Evolutionary conservation across 2,329 filamentous ascomycete species (phyloP).

Genomic region (Fusarium pilosicola): DNA sequence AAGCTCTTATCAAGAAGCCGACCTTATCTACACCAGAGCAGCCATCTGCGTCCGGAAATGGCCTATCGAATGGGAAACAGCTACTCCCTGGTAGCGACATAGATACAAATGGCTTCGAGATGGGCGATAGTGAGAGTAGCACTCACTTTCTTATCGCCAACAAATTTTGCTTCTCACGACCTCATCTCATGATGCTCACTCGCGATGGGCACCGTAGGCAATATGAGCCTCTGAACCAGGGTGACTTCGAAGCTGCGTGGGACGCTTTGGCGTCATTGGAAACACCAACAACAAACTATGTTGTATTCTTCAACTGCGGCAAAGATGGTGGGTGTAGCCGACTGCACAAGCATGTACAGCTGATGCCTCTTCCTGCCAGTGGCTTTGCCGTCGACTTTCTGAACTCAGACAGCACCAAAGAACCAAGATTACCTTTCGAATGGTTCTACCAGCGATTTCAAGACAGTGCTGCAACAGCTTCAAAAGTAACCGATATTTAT

Average conservation of each 20-base stretch:
- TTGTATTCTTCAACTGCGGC: background rate
- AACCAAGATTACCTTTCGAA: background rate
- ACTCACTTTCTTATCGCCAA: background rate
- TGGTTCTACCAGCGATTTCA: background rate
- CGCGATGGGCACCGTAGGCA: background rate
- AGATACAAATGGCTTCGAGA: background rate
- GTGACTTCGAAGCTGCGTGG: background rate
- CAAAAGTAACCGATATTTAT: background rate
- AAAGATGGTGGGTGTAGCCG: background rate
- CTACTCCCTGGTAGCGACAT: background rate
- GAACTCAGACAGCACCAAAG: background rate
- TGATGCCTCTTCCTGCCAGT: background rate
- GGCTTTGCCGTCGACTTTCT: background rate
- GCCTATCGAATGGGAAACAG: too few relatives aligned
- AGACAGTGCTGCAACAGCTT: accelerated
- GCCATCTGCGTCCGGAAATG: background rate
- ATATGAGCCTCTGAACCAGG: background rate
- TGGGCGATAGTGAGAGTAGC: background rate
- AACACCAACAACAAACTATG: background rate
- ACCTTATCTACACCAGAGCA: background rate
- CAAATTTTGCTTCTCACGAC: constrained; percentile 7
- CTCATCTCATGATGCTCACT: constrained; percentile 9
- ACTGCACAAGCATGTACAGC: background rate
- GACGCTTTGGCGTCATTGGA: background rate
- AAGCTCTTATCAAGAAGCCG: constrained; percentile 4